Conservation (phyloP, 257 asterid species). For the Solanum chaucha region DNA sequence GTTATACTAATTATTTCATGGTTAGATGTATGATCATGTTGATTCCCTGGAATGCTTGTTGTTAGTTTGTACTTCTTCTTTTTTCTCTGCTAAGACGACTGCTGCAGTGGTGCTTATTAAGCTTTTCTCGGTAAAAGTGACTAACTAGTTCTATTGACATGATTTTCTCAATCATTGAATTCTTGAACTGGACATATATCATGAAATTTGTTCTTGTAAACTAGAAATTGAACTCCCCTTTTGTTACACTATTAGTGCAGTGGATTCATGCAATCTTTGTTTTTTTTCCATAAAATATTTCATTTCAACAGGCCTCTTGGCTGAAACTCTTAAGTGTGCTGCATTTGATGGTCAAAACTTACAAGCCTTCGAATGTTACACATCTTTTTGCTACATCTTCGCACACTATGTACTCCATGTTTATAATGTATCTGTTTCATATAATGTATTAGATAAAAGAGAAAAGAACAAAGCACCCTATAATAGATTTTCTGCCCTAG, state of each 20-base stretch:
- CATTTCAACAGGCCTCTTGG: background rate
- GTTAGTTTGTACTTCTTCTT: background rate
- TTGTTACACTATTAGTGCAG: background rate
- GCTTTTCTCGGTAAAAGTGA: background rate
- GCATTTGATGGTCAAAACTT: background rate
- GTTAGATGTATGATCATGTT: background rate
- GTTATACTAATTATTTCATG: background rate
- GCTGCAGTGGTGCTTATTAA: background rate
- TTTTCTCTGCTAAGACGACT: background rate
- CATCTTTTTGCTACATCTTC: background rate
- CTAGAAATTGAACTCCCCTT: background rate
- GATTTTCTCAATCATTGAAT: background rate
- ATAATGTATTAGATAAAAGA: too few species aligned
- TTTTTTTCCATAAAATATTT: background rate
- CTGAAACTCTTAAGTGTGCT: background rate
- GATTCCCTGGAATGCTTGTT: background rate
- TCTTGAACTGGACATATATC: background rate
- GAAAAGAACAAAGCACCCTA: too few species aligned
- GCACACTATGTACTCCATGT: background rate
- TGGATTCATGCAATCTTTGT: background rate
- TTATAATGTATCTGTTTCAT: too few species aligned
- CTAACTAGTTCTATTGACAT: background rate
- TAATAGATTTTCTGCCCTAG: too few species aligned
- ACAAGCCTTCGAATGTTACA: background rate
- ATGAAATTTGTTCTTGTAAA: background rate